A percentile compares a stretch with the other conserved stretches of the same genome.
Conservation (phyloP, 2,329 filamentous ascomycete genomes). For the Verticillium nonalfalfae region DNA sequence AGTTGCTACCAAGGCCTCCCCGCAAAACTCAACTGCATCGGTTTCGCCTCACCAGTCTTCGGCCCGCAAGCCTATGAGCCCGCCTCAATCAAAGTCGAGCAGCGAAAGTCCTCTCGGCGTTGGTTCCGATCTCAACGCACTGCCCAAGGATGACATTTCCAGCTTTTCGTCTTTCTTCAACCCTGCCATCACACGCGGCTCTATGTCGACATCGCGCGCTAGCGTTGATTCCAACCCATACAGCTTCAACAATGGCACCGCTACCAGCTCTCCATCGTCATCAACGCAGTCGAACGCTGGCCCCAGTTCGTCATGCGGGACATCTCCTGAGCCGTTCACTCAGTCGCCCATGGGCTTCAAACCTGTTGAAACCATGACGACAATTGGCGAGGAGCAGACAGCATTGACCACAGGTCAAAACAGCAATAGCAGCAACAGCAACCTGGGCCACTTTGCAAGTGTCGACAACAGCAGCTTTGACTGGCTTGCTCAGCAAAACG, state of each 20-base stretch:
- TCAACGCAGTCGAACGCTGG: conserved; percentile 54
- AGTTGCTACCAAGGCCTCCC: conserved; percentile 14
- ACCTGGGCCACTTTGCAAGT: conserved; percentile 18
- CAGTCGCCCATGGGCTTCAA: conserved; percentile 65
- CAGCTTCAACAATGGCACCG: conserved; percentile 39
- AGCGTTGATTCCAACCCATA: conserved; percentile 45
- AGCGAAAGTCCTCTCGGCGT: conserved; percentile 12
- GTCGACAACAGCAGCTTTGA: conserved; percentile 55
- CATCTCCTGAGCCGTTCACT: conserved; percentile 69
- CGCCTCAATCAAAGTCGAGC: conserved; percentile 17
- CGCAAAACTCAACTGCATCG: conserved; percentile 2
- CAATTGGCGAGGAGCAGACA: conserved; percentile 60
- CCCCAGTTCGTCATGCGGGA: conserved; percentile 63
- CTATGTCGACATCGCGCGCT: conserved; percentile 34
- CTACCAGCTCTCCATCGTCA: conserved; percentile 58
- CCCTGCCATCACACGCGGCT: conserved; percentile 39
- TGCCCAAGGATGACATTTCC: conserved; percentile 41
- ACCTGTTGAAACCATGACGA: conserved; percentile 54
- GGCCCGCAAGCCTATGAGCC: conserved; percentile 25
- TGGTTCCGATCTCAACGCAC: conserved; percentile 1
- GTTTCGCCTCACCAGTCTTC: conserved; percentile 7
- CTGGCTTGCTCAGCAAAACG: conserved; percentile 74
- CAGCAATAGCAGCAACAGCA: background rate
- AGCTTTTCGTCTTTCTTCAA: conserved; percentile 55
- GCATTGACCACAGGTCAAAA: conserved; percentile 26